A percentile compares a stretch with the other conserved stretches of the same genome.
phyloP scores from a whole-genome alignment of 1,284 basidiomycete species.

The Trichosporon sp. region DNA sequence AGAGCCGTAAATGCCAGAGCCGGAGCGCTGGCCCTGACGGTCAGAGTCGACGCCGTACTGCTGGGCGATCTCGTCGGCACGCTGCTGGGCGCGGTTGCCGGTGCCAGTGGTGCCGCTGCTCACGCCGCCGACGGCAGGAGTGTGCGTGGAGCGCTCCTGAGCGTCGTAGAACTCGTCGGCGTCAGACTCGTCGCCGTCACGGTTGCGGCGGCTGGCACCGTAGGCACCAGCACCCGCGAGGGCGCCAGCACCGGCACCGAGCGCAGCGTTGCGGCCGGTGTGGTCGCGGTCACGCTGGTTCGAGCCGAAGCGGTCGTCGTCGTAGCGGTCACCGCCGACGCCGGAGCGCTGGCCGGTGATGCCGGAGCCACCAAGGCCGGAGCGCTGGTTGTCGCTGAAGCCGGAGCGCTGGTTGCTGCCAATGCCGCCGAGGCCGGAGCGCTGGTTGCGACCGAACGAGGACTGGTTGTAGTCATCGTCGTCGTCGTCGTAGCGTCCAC shows the following conservation, averaged over 20 bases:
- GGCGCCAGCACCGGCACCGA: neutral
- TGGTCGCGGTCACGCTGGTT: neutral
- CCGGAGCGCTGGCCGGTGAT: neutral
- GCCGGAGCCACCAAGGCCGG: neutral
- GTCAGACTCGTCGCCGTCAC: neutral
- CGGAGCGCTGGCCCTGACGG: neutral
- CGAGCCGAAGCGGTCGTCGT: neutral
- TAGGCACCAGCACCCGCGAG: neutral
- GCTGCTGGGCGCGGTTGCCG: neutral
- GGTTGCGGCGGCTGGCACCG: neutral
- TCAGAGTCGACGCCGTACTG: neutral
- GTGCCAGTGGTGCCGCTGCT: neutral
- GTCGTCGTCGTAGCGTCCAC: neutral
- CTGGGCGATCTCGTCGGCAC: neutral
- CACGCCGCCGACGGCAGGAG: neutral
- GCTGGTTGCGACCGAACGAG: neutral
- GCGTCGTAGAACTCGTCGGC: conserved; percentile 1
- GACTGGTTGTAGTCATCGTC: neutral
- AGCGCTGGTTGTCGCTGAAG: neutral
- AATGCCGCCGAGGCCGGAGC: neutral
- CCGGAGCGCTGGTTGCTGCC: neutral
- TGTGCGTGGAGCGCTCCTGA: neutral
- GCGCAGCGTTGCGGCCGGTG: conserved; percentile 2
- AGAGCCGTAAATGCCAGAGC: neutral
- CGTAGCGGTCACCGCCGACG: neutral